Evolutionary conservation across 306 rosid genomes (phyloP), one percentile per base, ranked within the genome.

Genomic region (Senna siamea): DNA sequence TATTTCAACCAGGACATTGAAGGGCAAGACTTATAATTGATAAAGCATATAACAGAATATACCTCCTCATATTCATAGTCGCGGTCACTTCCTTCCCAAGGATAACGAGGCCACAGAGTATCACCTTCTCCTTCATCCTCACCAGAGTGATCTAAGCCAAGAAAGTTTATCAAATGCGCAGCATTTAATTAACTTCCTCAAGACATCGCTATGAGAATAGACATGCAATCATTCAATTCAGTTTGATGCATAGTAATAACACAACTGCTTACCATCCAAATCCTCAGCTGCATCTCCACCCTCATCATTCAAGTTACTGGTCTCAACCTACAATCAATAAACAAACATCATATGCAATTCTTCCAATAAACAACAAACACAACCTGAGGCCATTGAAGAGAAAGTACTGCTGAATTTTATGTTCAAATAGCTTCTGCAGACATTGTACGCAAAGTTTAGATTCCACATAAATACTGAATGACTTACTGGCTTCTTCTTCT

Each of bases 51-150:
- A 34, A 71, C 19, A 14, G 7, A 47, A 19, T 32, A 59, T 69
- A 93, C 99, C 96, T 94, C 99, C 74, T 91, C 99, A 9, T 94
- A 94, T 58, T 75, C 72, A 86, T 94, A 94, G 77, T 92, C 92
- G 12, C 96, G 91, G 52, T 88, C 97, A 34, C 88, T 94, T 66
- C 96, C 97, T 74, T 89, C 99, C 99, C 97, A 92, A 63, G 99
- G 97, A 85, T 81, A 85, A 34, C 86, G 84, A 34, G 89, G 40
- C 18, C 70, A 87, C 43, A 76, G 69, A 41, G 71, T 34, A 72
- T 70, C 50, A 2, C 22, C 88, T 73, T 86, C 96, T 34, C 74
- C 92, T 70, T 87, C 97, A 11, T 85, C 89, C 43, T 87, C 97
- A 43, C 76, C 94, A n/a, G 74, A 10, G 4, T 41, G 90, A 74